Evolutionary conservation across 148 eudicot genomes (phyloP).

Genomic region (Fallopia convolvulus): DNA sequence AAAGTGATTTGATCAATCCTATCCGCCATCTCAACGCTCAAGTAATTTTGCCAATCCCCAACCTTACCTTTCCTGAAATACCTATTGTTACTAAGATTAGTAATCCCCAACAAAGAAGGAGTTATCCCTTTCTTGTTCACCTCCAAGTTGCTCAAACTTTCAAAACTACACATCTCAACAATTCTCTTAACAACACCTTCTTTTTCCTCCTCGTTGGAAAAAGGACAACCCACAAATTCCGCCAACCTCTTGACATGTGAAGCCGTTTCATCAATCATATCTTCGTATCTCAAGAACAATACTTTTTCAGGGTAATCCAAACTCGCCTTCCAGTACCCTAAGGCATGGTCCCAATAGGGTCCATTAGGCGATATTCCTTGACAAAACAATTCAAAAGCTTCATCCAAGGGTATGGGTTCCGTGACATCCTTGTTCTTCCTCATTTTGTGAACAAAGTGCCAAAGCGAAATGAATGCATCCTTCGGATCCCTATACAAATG

Average conservation of each 20-base stretch:
- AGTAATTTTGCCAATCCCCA: no score
- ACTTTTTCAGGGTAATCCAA: slow-evolving; percentile 18
- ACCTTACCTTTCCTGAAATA: no score
- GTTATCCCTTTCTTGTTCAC: slow-evolving; percentile 14
- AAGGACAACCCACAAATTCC: no score
- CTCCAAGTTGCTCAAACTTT: no score
- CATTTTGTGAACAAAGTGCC: slow-evolving; percentile 12
- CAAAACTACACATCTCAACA: no score
- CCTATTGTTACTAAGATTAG: neutral
- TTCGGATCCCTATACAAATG: slow-evolving; percentile 13
- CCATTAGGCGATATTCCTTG: slow-evolving; percentile 32
- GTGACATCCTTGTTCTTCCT: no score
- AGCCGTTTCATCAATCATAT: slow-evolving; percentile 17
- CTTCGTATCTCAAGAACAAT: slow-evolving; percentile 24
- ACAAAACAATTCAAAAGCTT: slow-evolving; percentile 21
- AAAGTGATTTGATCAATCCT: no score
- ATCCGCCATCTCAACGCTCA: no score
- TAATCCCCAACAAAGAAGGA: neutral
- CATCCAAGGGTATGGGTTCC: slow-evolving; percentile 6
- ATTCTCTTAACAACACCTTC: no score
- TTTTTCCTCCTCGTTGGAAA: no score
- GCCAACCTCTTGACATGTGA: no score
- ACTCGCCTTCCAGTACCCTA: slow-evolving; percentile 25
- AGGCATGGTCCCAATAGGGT: slow-evolving; percentile 26
- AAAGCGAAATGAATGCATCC: slow-evolving; percentile 15